Base-by-base conservation (phyloP, 495 filamentous ascomycete genomes). In the Amorphotheca resinae region DNA sequence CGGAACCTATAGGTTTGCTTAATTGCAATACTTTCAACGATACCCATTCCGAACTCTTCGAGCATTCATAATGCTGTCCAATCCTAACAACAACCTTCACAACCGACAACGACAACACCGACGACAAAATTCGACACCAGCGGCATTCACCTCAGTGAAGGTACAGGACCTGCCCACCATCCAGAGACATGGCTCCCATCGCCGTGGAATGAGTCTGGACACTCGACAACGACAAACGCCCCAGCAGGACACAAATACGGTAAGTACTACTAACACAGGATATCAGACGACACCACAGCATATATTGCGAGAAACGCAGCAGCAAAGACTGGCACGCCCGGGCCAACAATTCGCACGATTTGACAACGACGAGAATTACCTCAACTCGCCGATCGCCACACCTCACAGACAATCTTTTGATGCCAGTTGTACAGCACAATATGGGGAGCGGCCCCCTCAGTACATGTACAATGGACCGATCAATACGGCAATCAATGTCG, bases 41-140 rank as follows among this genome's bases (percentile, higher is more conserved):
- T 53, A 57, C 44, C 41, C 35, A 43, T 59, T 71, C 72, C 73
- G 73, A 73, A 73, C 72, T 77, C 74, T 44, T 64, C 73, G 64
- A 68, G 69, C 71, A 68, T 64, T 63, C 61, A 73, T 65, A 60
- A 88, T 91, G 84, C 74, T 87, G 75, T 82, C 82, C 59, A 76
- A 81, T 65, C 70, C 75, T 50, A 65, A 65, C 42, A 74, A 69
- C 60, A 75, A 63, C 65, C 68, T 81, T 63, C 76, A 83, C 50
- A 65, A 69, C 53, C 80, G 79, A 62, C 76, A 76, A 56, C 74
- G 76, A 59, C 76, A 75, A 67, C 85, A 93, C 64, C 76, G 84
- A 58, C 83, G 87, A 60, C 86, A 89, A 67, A 80, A 86, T 56
- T 94, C 87, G 54, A 91, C 84, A 55, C 86, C 87, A 44, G 73